Evolutionary conservation across 2,329 filamentous ascomycete species (phyloP).

Genomic region (Neurospora sp.): DNA sequence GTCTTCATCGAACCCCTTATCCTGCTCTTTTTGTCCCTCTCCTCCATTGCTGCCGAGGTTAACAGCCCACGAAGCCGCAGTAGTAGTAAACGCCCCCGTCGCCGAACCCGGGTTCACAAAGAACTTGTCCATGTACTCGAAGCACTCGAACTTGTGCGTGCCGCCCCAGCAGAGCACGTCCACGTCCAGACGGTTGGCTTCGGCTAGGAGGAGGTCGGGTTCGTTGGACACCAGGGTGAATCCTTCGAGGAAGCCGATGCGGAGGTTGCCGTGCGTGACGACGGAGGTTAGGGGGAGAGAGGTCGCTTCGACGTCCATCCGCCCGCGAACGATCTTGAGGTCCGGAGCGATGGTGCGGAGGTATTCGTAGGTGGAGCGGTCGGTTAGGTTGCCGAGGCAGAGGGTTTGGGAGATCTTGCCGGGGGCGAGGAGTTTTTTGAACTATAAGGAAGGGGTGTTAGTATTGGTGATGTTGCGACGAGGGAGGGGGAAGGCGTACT

Average conservation of each 20-base stretch:
- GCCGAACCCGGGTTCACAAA: slow-evolving; percentile 61
- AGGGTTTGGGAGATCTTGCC: slow-evolving; percentile 77
- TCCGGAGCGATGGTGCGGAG: slow-evolving; percentile 64
- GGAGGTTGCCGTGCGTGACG: slow-evolving; percentile 54
- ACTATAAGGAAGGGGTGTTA: slow-evolving; percentile 35
- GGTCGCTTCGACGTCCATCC: slow-evolving; percentile 56
- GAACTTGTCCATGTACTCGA: slow-evolving; percentile 67
- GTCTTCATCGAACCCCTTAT: slow-evolving; percentile 45
- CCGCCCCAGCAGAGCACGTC: slow-evolving; percentile 61
- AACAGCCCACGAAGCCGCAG: not conserved
- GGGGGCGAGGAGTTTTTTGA: slow-evolving; percentile 75
- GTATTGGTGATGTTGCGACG: slow-evolving; percentile 1
- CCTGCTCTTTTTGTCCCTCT: not conserved
- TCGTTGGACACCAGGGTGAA: slow-evolving; percentile 59
- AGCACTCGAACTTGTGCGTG: slow-evolving; percentile 59
- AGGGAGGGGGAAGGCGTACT: slow-evolving; percentile 36
- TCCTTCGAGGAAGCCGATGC: slow-evolving; percentile 57
- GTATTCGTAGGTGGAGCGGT: slow-evolving; percentile 72
- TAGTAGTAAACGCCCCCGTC: slow-evolving; percentile 50
- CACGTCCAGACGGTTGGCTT: slow-evolving; percentile 58
- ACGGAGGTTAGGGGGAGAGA: slow-evolving; percentile 56
- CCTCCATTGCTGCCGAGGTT: not conserved
- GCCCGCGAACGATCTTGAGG: slow-evolving; percentile 59
- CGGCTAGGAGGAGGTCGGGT: slow-evolving; percentile 55
- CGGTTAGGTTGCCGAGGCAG: slow-evolving; percentile 71